These are phyloP conservation scores for Alternaria postmessia DNA, from an alignment of 2,329 filamentous ascomycete species.

Conservation along the genomic window DNA sequence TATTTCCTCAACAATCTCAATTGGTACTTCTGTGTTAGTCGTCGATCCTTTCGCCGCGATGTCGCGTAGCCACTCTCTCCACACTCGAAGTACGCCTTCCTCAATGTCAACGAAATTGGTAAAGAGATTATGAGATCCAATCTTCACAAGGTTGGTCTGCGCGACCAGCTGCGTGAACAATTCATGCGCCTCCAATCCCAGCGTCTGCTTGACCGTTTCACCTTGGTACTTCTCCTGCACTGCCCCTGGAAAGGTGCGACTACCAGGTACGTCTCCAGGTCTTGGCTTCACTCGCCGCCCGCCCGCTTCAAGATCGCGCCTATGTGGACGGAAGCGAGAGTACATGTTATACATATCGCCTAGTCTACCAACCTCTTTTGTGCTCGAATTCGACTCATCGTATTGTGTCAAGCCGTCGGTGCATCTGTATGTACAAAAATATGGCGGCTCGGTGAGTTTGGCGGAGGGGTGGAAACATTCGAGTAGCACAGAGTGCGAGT, in stretches of 20 bases:
- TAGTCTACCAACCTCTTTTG: constrained; percentile 48
- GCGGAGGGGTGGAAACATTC: constrained; percentile 80
- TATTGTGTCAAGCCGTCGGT: constrained; percentile 66
- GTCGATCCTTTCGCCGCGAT: constrained; percentile 40
- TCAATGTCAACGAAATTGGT: constrained; percentile 70
- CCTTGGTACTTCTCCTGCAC: constrained; percentile 42
- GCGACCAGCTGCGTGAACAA: constrained; percentile 78
- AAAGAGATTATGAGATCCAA: constrained; percentile 68
- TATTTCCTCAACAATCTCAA: constrained; percentile 35
- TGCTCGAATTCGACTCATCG: constrained; percentile 46
- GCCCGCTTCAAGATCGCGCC: constrained; percentile 60
- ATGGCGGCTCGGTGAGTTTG: constrained; percentile 72
- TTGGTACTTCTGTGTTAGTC: constrained; percentile 13
- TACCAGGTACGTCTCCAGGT: constrained; percentile 58
- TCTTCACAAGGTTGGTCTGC: constrained; percentile 72
- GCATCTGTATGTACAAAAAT: constrained; percentile 72
- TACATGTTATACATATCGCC: constrained; percentile 67
- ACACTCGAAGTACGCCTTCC: constrained; percentile 74
- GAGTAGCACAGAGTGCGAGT: constrained; percentile 73
- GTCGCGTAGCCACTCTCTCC: constrained; percentile 73
- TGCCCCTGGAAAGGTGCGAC: constrained; percentile 49
- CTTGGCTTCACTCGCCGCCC: constrained; percentile 50
- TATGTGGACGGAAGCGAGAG: constrained; percentile 73
- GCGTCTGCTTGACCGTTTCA: constrained; percentile 64
- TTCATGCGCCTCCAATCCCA: constrained; percentile 74